Percentiles rank a stretch among this genome's conserved stretches.
These are phyloP conservation scores for Agarophyton chilense DNA, from an alignment of 23 red algal genomes.

Conservation along the genomic window DNA sequence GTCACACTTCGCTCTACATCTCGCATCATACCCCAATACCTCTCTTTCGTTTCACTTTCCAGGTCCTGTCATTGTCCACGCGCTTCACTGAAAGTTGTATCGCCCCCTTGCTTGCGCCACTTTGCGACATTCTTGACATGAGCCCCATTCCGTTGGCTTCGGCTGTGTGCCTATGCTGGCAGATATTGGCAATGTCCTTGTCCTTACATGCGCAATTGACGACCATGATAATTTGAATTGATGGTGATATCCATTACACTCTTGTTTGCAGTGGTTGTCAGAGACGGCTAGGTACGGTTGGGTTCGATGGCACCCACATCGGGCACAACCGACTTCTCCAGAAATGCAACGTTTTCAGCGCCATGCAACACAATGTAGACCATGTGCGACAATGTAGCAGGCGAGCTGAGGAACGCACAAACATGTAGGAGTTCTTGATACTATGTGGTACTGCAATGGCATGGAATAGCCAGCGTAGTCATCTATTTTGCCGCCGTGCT, in stretches of 20 bases:
- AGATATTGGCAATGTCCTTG: conserved; percentile 92
- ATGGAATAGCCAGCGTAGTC: conserved; percentile 91
- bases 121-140: too few species aligned
- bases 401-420: conserved; percentile 86
- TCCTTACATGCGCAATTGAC: conserved; percentile 95
- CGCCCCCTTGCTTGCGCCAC: too few species aligned
- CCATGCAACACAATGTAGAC: conserved; percentile 90
- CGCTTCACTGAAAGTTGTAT: too few species aligned
- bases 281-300: conserved; percentile 63
- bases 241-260: conserved; percentile 97
- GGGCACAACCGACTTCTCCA: conserved; percentile 79
- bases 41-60: too few species aligned
- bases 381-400: conserved; percentile 97
- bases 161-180: conserved; percentile 52
- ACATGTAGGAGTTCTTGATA: conserved; percentile 91
- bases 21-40: too few species aligned
- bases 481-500: conserved; percentile 86
- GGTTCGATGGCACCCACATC: conserved; percentile 64
- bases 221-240: conserved; percentile 90
- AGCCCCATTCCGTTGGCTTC: conserved; percentile 74
- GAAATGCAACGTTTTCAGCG: conserved; percentile 70
- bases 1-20: too few species aligned
- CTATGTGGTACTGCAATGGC: conserved; percentile 93
- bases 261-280: conserved; percentile 78
- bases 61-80: too few species aligned